A percentile compares a stretch with the other conserved stretches of the same genome.
phyloP scores from a whole-genome alignment of 1,139 yeast genomes.

The Taphrina deformans region DNA sequence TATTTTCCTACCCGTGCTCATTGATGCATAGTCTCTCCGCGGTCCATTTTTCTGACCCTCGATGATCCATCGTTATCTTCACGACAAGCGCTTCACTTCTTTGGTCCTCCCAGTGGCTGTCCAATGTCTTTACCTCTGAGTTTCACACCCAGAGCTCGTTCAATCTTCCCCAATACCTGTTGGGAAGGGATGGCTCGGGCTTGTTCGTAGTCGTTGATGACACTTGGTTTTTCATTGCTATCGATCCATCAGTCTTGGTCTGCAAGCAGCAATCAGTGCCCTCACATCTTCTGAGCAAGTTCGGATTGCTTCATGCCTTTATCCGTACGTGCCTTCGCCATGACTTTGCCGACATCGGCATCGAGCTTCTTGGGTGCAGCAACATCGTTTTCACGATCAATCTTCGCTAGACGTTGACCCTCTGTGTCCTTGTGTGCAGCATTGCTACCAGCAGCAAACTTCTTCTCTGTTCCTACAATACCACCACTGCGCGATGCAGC shows the following conservation, averaged over 20 bases:
- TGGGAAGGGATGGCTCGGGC: conserved; percentile 97
- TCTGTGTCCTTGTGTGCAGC: conserved; percentile 68
- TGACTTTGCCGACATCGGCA: conserved; percentile 79
- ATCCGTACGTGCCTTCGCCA: conserved; percentile 81
- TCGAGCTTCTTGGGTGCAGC: conserved; percentile 90
- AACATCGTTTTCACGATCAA: conserved; percentile 91
- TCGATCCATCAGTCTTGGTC: not conserved
- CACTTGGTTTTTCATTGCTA: conserved; percentile 85
- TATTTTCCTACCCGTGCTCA: not conserved
- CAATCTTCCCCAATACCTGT: conserved; percentile 87
- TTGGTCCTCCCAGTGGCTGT: conserved; percentile 77
- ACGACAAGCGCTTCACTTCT: no score
- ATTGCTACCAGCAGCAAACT: conserved; percentile 69
- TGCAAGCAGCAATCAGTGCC: no score
- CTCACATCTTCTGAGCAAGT: conserved; percentile 75
- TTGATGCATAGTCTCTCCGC: not conserved
- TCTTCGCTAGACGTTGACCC: conserved; percentile 90
- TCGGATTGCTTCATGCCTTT: conserved; percentile 92
- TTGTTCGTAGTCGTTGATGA: conserved; percentile 93
- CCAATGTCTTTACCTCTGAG: conserved; percentile 96
- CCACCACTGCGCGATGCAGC: conserved; percentile 92
- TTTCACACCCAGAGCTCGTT: conserved; percentile 90
- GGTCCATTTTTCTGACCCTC: no score
- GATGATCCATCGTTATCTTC: no score
- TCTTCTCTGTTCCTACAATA: conserved; percentile 89